Evolutionary conservation across 768 basidiomycete genomes (phyloP), one percentile per base, ranked within the genome.

Genomic region (Mycena haematopus): DNA sequence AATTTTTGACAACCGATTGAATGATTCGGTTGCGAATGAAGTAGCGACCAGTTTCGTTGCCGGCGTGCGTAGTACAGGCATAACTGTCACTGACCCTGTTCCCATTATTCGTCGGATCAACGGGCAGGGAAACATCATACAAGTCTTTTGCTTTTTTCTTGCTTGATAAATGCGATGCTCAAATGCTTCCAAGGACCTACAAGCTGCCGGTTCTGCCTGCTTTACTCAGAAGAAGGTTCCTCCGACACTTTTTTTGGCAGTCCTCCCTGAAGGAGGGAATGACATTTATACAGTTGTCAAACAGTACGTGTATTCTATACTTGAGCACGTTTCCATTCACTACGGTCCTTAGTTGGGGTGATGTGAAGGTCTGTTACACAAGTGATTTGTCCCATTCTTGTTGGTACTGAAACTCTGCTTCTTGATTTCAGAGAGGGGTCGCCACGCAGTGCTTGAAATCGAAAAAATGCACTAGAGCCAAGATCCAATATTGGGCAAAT

Each of bases 401-500:
- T 14, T 31, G 29, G 29, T 31, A 31, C 25, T 27, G 25, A 17
- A 36, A 60, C 25, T n/a, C 13, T 10, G 13, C 9, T 15, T n/a
- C 2, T 49, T 40, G 6, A 31, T n/a, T 63, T 21, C 69, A 89
- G 86, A 79, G 82, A 67, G 92, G 92, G 17, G 84, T 92, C 3
- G 85, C 91, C 0, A 93, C 92, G 0, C 92, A 93, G 65, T 93
- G 92, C 69, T 66, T 94, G 68, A 91, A 90, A 70, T 79, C 80
- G 13, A 73, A 71, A 1, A 92, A 92, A 65, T 89, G 88, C 68
- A 80, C 73, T 58, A 74, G 80, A 2, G 91, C 89, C 0, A 92
- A 87, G 59, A 74, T 83, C 0, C 92, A 93, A 65, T 94, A 92
- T 67, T 93, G 81, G 66, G 91, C 92, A 0, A 94, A 93, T 60